A percentile compares a stretch with the other conserved stretches of the same genome.
Evolutionary conservation across 2,329 filamentous ascomycete species (phyloP).

Genomic region (Exophiala calicioides): DNA sequence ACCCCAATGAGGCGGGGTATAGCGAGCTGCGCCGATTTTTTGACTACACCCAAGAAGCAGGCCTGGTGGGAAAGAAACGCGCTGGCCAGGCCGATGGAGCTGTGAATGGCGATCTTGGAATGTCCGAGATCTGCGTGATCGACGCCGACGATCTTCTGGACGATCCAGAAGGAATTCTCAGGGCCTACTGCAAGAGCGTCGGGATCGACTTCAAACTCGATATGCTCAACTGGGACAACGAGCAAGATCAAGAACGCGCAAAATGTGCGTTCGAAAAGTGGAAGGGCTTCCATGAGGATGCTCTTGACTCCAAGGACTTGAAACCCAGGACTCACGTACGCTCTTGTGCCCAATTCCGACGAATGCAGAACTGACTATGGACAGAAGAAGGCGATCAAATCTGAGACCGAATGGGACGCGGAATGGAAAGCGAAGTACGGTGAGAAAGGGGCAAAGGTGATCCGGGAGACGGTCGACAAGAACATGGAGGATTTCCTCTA

Average conservation of each 20-base stretch:
- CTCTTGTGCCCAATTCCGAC: background rate
- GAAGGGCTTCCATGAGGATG: constrained; percentile 96
- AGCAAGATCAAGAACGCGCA: constrained; percentile 69
- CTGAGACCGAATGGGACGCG: constrained; percentile 57
- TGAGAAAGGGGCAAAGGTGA: constrained; percentile 58
- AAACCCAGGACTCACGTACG: constrained; percentile 58
- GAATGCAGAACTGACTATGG: constrained; percentile 27
- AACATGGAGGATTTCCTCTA: constrained; percentile 65
- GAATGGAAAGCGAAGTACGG: constrained; percentile 66
- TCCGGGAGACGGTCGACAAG: constrained; percentile 59
- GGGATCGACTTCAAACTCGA: constrained; percentile 71
- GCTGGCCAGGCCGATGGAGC: constrained; percentile 44
- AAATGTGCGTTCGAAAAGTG: constrained; percentile 87
- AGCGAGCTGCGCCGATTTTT: constrained; percentile 82
- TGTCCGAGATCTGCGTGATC: constrained; percentile 74
- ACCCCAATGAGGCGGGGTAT: constrained; percentile 87
- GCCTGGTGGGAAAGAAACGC: constrained; percentile 69
- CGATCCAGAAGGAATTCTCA: constrained; percentile 72
- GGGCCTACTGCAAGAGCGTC: constrained; percentile 77
- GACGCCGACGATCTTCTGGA: constrained; percentile 95
- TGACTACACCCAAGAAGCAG: constrained; percentile 72
- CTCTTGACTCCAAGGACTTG: constrained; percentile 76
- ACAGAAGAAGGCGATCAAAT: constrained; percentile 39
- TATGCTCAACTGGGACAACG: constrained; percentile 84
- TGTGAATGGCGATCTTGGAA: constrained; percentile 28